Percentiles rank a stretch among this genome's conserved stretches.
phyloP scores from a whole-genome alignment of 495 filamentous ascomycete genomes.

The Penicillium bovifimosum region DNA sequence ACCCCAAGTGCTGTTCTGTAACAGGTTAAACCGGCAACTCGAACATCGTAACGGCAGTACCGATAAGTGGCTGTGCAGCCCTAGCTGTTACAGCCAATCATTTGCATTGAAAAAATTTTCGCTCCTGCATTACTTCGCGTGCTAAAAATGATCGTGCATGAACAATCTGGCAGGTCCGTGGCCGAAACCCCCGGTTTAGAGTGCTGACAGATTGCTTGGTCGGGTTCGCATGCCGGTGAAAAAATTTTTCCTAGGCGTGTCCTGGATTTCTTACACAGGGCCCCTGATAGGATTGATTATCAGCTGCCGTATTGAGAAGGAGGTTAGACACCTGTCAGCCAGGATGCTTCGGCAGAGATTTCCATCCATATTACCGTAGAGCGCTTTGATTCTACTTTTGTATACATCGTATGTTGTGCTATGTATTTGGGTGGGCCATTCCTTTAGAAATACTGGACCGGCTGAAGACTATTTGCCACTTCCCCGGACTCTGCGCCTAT shows the following conservation, averaged over 20 bases:
- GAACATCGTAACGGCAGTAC: conserved; percentile 2
- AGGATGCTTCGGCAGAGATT: not conserved
- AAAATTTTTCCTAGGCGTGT: not conserved
- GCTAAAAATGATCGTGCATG: conserved; percentile 5
- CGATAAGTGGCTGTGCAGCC: conserved; percentile 6
- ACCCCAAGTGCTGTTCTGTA: not conserved
- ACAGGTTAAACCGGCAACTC: conserved; percentile 8
- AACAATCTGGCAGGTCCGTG: not conserved
- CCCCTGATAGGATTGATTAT: not conserved
- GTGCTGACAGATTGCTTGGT: conserved; percentile 5
- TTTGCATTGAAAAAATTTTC: conserved; percentile 4
- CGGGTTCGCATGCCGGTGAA: conserved; percentile 4
- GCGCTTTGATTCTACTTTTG: not conserved
- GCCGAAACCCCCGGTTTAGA: not conserved
- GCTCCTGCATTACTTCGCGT: conserved; percentile 1
- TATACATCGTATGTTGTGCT: not conserved
- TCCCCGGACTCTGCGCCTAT: conserved; percentile 7
- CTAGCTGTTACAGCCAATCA: not conserved
- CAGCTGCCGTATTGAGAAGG: not conserved
- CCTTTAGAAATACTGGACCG: conserved; percentile 2
- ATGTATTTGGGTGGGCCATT: conserved; percentile 1
- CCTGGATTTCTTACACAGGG: not conserved
- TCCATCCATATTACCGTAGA: not conserved
- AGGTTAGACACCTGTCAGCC: not conserved
- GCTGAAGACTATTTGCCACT: conserved; percentile 9